Conservation (phyloP, 495 filamentous ascomycete genomes). For the Lepraria neglecta region DNA sequence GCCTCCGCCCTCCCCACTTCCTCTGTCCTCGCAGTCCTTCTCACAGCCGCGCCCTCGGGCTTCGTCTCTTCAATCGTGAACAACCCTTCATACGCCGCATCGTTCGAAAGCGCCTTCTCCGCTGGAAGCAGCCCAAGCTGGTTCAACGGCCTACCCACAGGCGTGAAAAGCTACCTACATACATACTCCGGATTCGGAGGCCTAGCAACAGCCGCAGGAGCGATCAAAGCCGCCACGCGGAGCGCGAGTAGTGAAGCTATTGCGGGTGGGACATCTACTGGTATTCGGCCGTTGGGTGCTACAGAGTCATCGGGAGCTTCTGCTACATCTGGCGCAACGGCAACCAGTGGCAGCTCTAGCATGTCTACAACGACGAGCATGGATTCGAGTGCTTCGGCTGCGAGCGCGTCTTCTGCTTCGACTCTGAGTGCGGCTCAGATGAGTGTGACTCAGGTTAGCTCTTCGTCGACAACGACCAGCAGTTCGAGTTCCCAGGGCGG, state of each 20-base stretch:
- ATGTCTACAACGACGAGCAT: conserved; percentile 8
- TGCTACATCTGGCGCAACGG: conserved; percentile 28
- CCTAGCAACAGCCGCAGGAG: conserved; percentile 23
- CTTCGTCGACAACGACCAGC: conserved; percentile 7
- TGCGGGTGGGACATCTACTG: conserved; percentile 3
- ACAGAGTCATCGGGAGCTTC: conserved; percentile 26
- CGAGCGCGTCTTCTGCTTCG: conserved; percentile 17
- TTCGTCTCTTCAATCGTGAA: conserved; percentile 29
- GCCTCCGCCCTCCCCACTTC: conserved; percentile 28
- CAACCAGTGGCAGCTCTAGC: conserved; percentile 15
- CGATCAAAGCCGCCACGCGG: conserved; percentile 13
- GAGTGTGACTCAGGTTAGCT: not conserved
- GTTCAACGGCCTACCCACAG: conserved; percentile 32
- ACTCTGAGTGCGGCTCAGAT: conserved; percentile 7
- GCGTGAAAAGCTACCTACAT: conserved; percentile 27
- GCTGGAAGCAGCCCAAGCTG: conserved; percentile 26
- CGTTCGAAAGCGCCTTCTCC: conserved; percentile 27
- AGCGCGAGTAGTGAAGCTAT: conserved; percentile 4
- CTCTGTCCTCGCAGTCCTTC: conserved; percentile 29
- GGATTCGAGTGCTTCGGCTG: conserved; percentile 8
- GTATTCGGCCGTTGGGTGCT: not conserved
- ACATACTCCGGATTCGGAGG: conserved; percentile 26
- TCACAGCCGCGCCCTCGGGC: conserved; percentile 26
- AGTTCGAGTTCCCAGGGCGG: conserved; percentile 8
- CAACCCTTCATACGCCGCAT: conserved; percentile 26